Conservation (phyloP, 2,329 filamentous ascomycete species). For the Rhinocladiella mackenziei region DNA sequence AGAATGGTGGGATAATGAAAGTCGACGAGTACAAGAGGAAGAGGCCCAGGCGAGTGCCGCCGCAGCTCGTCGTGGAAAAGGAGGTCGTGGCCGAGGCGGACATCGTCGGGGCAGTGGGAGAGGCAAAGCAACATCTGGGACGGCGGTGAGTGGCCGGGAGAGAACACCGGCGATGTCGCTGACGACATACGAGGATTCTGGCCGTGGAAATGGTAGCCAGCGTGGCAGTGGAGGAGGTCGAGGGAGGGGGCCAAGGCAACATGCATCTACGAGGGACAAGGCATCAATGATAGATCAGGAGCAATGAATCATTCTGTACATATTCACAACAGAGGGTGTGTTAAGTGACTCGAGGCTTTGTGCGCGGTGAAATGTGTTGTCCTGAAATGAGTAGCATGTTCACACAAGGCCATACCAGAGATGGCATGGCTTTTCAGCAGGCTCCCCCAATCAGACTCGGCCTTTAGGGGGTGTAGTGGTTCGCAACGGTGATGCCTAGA, state of each 20-base stretch:
- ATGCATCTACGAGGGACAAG: conserved; percentile 17
- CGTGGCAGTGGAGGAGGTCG: conserved; percentile 8
- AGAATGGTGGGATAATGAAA: conserved; percentile 92
- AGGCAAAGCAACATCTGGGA: conserved; percentile 17
- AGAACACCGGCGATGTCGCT: not conserved
- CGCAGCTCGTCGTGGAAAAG: conserved; percentile 38
- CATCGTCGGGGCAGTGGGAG: conserved; percentile 26
- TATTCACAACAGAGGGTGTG: no score
- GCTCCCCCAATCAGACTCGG: no score
- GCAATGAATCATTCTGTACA: conserved; percentile 10
- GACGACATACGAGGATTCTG: conserved; percentile 5
- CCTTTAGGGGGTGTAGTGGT: no score
- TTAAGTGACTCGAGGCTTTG: no score
- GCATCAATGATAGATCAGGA: conserved; percentile 9
- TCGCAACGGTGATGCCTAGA: no score
- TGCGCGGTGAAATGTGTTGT: no score
- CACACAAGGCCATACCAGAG: no score
- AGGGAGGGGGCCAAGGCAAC: conserved; percentile 16
- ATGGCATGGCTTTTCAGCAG: no score
- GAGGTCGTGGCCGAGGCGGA: conserved; percentile 31
- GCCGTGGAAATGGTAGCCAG: conserved; percentile 6
- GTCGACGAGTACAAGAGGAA: conserved; percentile 64
- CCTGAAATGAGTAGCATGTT: no score
- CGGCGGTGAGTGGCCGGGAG: conserved; percentile 1
- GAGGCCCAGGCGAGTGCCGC: conserved; percentile 39